These are phyloP conservation scores for Endothia cerciana DNA, from an alignment of 2,329 filamentous ascomycete genomes.

Conservation along the genomic window DNA sequence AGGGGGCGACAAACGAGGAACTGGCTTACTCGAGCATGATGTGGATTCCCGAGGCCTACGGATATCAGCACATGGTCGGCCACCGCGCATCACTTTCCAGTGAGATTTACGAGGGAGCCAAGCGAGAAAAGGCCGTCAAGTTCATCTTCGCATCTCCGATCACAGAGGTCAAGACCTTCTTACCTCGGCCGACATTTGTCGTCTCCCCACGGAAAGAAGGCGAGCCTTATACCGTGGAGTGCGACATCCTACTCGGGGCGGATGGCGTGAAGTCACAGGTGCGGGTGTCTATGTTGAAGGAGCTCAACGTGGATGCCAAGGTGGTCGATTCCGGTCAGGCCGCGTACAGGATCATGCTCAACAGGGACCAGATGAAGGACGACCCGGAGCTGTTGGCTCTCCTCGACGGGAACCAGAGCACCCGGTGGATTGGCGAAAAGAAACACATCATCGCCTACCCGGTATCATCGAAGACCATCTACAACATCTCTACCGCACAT, in stretches of 20 bases:
- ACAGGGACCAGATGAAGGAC: slow-evolving; percentile 46
- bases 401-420: slow-evolving; percentile 59
- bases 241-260: slow-evolving; percentile 55
- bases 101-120: slow-evolving; percentile 61
- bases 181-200: slow-evolving; percentile 55
- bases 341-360: slow-evolving; percentile 59
- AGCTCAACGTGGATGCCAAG: slow-evolving; percentile 42
- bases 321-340: slow-evolving; percentile 55
- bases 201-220: slow-evolving; percentile 49
- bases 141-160: slow-evolving; percentile 60
- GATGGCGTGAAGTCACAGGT: slow-evolving; percentile 58
- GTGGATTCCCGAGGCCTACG: slow-evolving; percentile 60
- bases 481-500: slow-evolving; percentile 68
- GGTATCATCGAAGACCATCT: slow-evolving; percentile 64
- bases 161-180: slow-evolving; percentile 52
- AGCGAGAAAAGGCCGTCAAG: slow-evolving; percentile 55
- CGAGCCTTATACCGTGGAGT: slow-evolving; percentile 49
- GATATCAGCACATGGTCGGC: slow-evolving; percentile 68
- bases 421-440: slow-evolving; percentile 68
- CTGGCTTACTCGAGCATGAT: slow-evolving; percentile 62
- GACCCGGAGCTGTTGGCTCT: slow-evolving; percentile 58
- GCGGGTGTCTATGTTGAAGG: slow-evolving; percentile 45
- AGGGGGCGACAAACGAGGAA: slow-evolving; percentile 61
- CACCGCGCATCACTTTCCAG: slow-evolving; percentile 63
- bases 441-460: slow-evolving; percentile 71